phyloP scores from a whole-genome alignment of 495 filamentous ascomycete genomes.

The Talaromyces liani region DNA sequence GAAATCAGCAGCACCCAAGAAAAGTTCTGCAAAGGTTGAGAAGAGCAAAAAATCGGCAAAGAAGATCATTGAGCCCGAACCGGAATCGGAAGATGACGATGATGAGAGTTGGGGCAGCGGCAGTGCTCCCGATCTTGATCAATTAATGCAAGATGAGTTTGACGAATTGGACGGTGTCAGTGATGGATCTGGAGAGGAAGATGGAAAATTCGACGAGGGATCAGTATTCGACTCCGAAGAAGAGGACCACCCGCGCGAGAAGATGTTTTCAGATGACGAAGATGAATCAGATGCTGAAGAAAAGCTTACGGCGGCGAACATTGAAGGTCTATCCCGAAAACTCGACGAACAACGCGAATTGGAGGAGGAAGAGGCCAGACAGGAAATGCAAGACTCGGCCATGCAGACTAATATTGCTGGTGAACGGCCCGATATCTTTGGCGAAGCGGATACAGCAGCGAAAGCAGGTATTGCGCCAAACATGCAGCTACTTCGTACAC shows the following conservation, averaged over 20 bases:
- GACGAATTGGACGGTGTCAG: conserved; percentile 46
- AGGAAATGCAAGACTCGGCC: conserved; percentile 70
- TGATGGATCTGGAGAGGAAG: conserved; percentile 46
- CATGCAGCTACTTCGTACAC: conserved; percentile 77
- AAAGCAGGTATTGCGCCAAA: conserved; percentile 70
- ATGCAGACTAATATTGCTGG: conserved; percentile 91
- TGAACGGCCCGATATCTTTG: conserved; percentile 68
- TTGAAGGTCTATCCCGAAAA: conserved; percentile 78
- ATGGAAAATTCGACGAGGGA: conserved; percentile 50
- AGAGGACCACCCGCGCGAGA: conserved; percentile 44
- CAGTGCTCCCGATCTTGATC: conserved; percentile 16
- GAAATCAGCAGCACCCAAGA: conserved; percentile 14
- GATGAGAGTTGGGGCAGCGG: conserved; percentile 30
- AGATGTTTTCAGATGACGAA: conserved; percentile 93
- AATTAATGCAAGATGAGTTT: conserved; percentile 42
- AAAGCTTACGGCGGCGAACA: conserved; percentile 90
- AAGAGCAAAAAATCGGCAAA: conserved; percentile 21
- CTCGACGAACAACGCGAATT: conserved; percentile 63
- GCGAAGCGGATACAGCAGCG: conserved; percentile 41
- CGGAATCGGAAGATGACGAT: conserved; percentile 30
- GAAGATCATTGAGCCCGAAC: conserved; percentile 26
- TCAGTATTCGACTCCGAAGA: conserved; percentile 73
- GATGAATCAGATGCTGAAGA: conserved; percentile 85
- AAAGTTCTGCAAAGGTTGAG: conserved; percentile 18
- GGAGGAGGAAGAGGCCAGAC: conserved; percentile 61